A percentile compares a stretch with the other conserved stretches of the same genome.
Conservation (phyloP, 441 rosid species). For the Croton laevigatus region DNA sequence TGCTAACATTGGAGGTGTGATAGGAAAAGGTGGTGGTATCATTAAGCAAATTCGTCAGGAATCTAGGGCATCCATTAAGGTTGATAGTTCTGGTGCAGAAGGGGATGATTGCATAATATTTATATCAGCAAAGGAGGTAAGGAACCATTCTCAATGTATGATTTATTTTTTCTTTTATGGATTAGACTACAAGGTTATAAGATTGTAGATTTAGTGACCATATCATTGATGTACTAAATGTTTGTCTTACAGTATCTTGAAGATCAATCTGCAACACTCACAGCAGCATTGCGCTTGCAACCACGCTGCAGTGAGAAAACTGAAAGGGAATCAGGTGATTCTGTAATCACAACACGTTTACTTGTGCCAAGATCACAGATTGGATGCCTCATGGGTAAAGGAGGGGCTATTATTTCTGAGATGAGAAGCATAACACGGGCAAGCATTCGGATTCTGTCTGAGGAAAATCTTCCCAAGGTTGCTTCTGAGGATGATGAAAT, state of each 20-base stretch:
- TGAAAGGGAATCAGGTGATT: conserved; percentile 89
- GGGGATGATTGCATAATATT: conserved; percentile 83
- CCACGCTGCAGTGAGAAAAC: conserved; percentile 93
- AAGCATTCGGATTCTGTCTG: conserved; percentile 79
- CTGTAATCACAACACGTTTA: conserved; percentile 82
- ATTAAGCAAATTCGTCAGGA: conserved; percentile 93
- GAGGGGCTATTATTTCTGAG: conserved; percentile 89
- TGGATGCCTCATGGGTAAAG: conserved; percentile 98
- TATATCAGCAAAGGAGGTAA: conserved; percentile 86
- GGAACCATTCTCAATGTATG: conserved; percentile 3
- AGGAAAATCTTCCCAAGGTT: conserved; percentile 86
- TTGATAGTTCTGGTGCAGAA: conserved; percentile 79
- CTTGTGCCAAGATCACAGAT: conserved; percentile 93
- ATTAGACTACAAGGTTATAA: background rate
- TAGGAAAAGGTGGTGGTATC: conserved; percentile 83
- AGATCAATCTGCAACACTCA: conserved; percentile 81
- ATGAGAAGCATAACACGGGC: conserved; percentile 90
- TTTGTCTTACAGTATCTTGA: conserved; percentile 54
- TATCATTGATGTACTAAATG: conserved; percentile 9
- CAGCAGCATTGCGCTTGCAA: conserved; percentile 85
- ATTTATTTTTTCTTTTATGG: background rate
- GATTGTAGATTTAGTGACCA: conserved; percentile 3
- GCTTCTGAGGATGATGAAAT: conserved; percentile 92
- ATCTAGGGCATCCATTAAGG: conserved; percentile 77
- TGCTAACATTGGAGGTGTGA: conserved; percentile 81